Base-by-base conservation (phyloP, 2,329 filamentous ascomycete genomes). In the Fusarium lateritium region DNA sequence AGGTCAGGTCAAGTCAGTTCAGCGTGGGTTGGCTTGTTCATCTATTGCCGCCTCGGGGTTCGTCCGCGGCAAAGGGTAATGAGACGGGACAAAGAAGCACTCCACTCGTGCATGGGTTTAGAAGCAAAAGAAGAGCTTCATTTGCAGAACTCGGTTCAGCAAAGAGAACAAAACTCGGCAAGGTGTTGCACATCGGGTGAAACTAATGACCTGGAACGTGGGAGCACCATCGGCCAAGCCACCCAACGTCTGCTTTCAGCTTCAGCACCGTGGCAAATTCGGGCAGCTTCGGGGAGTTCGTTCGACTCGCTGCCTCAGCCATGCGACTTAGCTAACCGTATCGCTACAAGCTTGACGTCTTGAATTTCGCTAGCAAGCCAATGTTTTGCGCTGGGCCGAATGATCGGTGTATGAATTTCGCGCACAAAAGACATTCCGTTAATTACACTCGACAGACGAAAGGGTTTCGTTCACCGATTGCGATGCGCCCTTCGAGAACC, bases 201-300 rank as follows among this genome's bases (percentile, higher is more conserved):
- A 54, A 40, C 42, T 39, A 44, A 28, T 19, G 38, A 67, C 52
- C 33, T 43, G 28, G 66, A 62, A 67, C 63, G 62, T 53, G 52
- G 51, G 52, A 56, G 61, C 43, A 54, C 62, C 38, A 38, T 42
- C 26, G 42, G 51, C 45, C 47, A 38, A 40, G 26, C 52, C 39
- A 45, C 33, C 22, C 21, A 66, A 47, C 50, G 43, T 49, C 53
- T 52, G 24, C 19, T 45, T 47, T 53, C 62, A 55, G 43, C 43
- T 42, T 43, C 28, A 19, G 19, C 17, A 47, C 40, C 36, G 53
- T 57, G 53, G 50, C 57, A 55, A 59, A 56, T 21, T 44, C 40
- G 62, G 65, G 42, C 65, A 56, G 39, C 34, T 11, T 70, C 67
- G 67, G 67, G 67, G 67, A 70, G 67, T 70, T 67, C 39, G 56